These are phyloP conservation scores for Lophium mytilinum DNA, from an alignment of 495 filamentous ascomycete genomes.

Conservation along the genomic window DNA sequence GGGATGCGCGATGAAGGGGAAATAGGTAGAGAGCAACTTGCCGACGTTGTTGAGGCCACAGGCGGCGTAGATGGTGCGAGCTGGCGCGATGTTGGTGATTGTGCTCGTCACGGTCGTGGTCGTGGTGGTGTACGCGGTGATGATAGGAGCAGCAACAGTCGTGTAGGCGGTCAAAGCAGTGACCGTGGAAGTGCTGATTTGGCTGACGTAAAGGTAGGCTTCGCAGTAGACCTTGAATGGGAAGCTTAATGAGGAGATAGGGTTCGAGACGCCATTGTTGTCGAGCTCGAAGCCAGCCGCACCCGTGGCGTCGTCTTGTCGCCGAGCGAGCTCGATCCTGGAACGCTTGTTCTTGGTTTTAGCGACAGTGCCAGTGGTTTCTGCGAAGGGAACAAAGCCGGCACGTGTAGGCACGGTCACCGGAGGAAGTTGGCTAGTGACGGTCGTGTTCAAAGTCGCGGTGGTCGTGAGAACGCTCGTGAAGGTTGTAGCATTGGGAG, in stretches of 20 bases:
- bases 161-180: background rate
- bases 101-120: conserved; percentile 3
- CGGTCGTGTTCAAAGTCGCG: background rate
- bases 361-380: background rate
- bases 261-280: background rate
- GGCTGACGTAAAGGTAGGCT: background rate
- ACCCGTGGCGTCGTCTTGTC: background rate
- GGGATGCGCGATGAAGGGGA: too few relatives aligned
- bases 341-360: background rate
- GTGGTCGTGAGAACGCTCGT: background rate
- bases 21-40: background rate
- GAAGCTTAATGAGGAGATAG: background rate
- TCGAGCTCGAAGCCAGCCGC: conserved; percentile 1
- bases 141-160: background rate
- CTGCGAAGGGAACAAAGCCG: background rate
- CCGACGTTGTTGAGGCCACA: conserved; percentile 8
- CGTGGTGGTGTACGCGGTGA: background rate
- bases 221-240: conserved; percentile 1
- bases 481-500: conserved; percentile 3
- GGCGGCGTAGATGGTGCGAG: conserved; percentile 1
- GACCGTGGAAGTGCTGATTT: background rate
- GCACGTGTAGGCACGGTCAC: background rate
- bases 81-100: background rate
- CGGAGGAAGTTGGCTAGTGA: background rate
- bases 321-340: background rate